These are phyloP conservation scores for Saccharomycopsis sp. DNA, from an alignment of 805 yeast species.

Conservation along the genomic window DNA sequence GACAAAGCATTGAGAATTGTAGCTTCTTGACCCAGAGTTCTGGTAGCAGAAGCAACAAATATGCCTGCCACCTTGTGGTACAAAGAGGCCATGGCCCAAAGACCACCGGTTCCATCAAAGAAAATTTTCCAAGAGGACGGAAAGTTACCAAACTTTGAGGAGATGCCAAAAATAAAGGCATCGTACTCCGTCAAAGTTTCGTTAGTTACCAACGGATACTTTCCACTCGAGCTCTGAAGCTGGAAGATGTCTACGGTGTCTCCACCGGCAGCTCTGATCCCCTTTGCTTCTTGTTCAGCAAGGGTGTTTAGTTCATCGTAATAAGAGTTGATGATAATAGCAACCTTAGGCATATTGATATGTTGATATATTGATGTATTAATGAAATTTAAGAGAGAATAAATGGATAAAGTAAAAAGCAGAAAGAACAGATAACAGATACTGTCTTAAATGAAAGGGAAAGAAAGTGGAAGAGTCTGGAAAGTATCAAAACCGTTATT, in stretches of 20 bases:
- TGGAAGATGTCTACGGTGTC: slow-evolving; percentile 53
- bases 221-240: slow-evolving; percentile 56
- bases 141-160: slow-evolving; percentile 60
- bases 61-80: slow-evolving; percentile 57
- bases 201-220: slow-evolving; percentile 45
- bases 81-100: slow-evolving; percentile 60
- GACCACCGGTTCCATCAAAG: slow-evolving; percentile 59
- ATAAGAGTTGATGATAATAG: slow-evolving; percentile 49
- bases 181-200: slow-evolving; percentile 48
- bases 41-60: slow-evolving; percentile 55
- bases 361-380: background rate
- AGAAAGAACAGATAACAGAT: too few relatives aligned
- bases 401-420: too few relatives aligned
- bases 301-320: slow-evolving; percentile 49
- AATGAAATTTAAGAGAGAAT: too few relatives aligned
- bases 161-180: slow-evolving; percentile 61
- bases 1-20: slow-evolving; percentile 51
- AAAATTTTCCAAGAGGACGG: slow-evolving; percentile 62
- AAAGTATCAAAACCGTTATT: too few relatives aligned
- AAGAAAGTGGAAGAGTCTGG: too few relatives aligned
- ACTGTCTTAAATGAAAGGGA: too few relatives aligned
- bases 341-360: slow-evolving; percentile 22
- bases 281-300: slow-evolving; percentile 55
- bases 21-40: slow-evolving; percentile 65
- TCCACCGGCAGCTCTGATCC: slow-evolving; percentile 54